A percentile compares a stretch with the other conserved stretches of the same genome.
Conservation (phyloP, 352 stramenopile genomes). For the Phytopythium litorale region DNA sequence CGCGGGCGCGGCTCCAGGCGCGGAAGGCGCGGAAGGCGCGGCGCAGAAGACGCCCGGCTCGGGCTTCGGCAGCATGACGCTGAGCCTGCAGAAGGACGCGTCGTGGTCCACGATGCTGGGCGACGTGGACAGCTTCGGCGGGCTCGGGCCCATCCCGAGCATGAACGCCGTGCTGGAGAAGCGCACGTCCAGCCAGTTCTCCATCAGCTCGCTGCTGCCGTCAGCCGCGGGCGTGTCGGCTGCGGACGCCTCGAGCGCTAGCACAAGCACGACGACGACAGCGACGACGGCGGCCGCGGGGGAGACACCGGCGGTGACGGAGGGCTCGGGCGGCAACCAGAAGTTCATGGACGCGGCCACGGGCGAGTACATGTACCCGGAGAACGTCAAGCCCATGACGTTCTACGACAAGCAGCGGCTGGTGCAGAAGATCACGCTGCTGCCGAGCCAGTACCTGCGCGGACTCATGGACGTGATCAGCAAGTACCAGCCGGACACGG, state of each 20-base stretch:
- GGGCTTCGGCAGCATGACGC: constrained; percentile 37
- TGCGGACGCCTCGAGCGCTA: background rate
- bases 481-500: constrained; percentile 85
- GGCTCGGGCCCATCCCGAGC: constrained; percentile 59
- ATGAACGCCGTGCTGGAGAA: constrained; percentile 72
- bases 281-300: constrained; percentile 1
- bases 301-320: constrained; percentile 26
- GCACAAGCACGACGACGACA: background rate
- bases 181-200: constrained; percentile 72
- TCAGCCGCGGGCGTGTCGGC: constrained; percentile 18
- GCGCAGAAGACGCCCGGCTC: constrained; percentile 17
- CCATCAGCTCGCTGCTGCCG: constrained; percentile 64
- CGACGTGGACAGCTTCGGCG: constrained; percentile 65
- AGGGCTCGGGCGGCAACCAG: constrained; percentile 64
- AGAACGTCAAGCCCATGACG: constrained; percentile 81
- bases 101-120: constrained; percentile 64
- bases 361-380: constrained; percentile 84
- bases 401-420: constrained; percentile 82
- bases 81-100: constrained; percentile 68
- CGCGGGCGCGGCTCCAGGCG: constrained; percentile 1
- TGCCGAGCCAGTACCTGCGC: constrained; percentile 79
- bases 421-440: constrained; percentile 84
- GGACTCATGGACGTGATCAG: constrained; percentile 86
- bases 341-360: constrained; percentile 63
- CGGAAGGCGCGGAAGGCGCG: background rate